These are phyloP conservation scores for Candida wancherniae DNA, from an alignment of 805 yeast species.

Conservation along the genomic window DNA sequence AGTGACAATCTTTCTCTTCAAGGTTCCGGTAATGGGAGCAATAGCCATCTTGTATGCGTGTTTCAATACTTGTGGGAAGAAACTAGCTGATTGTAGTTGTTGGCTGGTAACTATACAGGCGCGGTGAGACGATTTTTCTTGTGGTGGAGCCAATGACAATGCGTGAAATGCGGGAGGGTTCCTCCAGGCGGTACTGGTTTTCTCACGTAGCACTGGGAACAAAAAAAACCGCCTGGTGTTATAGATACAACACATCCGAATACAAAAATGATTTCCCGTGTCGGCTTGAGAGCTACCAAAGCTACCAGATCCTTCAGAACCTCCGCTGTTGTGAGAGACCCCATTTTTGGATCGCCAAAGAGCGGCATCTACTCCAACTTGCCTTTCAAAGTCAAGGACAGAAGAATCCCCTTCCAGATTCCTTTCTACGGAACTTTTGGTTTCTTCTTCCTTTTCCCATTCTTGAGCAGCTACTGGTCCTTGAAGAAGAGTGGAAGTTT, in stretches of 20 bases:
- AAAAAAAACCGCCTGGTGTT: too few species aligned
- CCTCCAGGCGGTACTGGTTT: background rate
- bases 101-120: too few species aligned
- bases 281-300: slow-evolving; percentile 17
- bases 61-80: background rate
- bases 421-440: slow-evolving; percentile 72
- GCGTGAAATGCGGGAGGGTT: background rate
- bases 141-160: too few species aligned
- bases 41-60: slow-evolving; percentile 51
- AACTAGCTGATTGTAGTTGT: too few species aligned
- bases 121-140: too few species aligned
- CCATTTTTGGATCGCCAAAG: slow-evolving; percentile 36
- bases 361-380: slow-evolving; percentile 83
- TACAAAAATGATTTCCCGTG: slow-evolving; percentile 22
- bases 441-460: slow-evolving; percentile 48
- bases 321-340: slow-evolving; percentile 36
- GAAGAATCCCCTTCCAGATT: slow-evolving; percentile 83
- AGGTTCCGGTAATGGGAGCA: slow-evolving; percentile 81
- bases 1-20: slow-evolving; percentile 73
- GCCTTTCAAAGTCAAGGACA: slow-evolving; percentile 92
- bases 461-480: slow-evolving; percentile 74
- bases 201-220: too few species aligned
- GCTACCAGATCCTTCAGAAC: slow-evolving; percentile 41
- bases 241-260: too few species aligned
- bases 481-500: slow-evolving; percentile 76